These are phyloP conservation scores for Kodamaea arcana DNA, from an alignment of 1,139 yeast species.

Conservation along the genomic window DNA sequence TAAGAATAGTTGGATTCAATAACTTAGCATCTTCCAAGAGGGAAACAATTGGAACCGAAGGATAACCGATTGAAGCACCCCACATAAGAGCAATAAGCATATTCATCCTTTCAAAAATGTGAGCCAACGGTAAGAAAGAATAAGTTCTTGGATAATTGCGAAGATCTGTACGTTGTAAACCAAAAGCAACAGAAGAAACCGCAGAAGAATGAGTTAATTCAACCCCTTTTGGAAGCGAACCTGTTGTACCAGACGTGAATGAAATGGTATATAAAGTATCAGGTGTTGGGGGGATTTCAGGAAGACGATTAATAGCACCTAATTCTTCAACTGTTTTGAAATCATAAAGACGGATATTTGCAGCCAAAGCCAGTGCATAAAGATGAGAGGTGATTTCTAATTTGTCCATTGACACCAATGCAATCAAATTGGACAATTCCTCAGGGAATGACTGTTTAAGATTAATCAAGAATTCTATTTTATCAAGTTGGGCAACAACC, in stretches of 20 bases:
- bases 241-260: conserved; percentile 39
- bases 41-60: conserved; percentile 32
- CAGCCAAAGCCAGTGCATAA: conserved; percentile 18
- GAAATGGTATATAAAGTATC: conserved; percentile 23
- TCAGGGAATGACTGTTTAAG: conserved; percentile 27
- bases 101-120: conserved; percentile 54
- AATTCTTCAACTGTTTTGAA: conserved; percentile 28
- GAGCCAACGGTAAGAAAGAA: conserved; percentile 62
- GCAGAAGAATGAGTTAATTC: conserved; percentile 29
- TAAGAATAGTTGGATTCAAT: conserved; percentile 27
- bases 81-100: conserved; percentile 22
- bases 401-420: conserved; percentile 50
- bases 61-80: conserved; percentile 38
- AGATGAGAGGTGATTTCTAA: conserved; percentile 22
- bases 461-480: conserved; percentile 37
- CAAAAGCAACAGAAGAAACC: conserved; percentile 22
- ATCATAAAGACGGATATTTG: conserved; percentile 26
- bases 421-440: conserved; percentile 17
- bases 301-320: conserved; percentile 19
- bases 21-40: conserved; percentile 35
- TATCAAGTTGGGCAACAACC: conserved; percentile 46
- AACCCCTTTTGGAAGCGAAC: conserved; percentile 37
- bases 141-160: conserved; percentile 10
- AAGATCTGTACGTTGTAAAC: conserved; percentile 12
- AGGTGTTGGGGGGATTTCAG: conserved; percentile 19